Evolutionary conservation across 2,329 filamentous ascomycete genomes (phyloP), one percentile per base, ranked within the genome.

Genomic region (Domatiomyces catenatus): DNA sequence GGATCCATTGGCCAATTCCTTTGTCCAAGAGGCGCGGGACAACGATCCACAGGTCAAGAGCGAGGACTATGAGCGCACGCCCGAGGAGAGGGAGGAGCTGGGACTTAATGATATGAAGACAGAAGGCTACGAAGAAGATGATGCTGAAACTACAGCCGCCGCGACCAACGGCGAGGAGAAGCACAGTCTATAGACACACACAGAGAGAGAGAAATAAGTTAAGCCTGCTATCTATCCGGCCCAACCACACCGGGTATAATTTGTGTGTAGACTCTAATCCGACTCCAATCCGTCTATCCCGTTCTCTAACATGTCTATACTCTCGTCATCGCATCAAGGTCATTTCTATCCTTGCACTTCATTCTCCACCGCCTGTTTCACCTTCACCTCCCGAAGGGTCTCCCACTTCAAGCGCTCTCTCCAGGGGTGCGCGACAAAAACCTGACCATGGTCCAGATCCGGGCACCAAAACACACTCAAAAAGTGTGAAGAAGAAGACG

Each of bases 41-140:
- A 57, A 57, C 6, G 92, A 98, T 63, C 83, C 83, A 15, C 84
- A 92, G 68, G 84, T 98, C 64, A 80, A 76, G 51, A 75, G 79
- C 2, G 85, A 86, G 68, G 84, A 86, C 26, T 98, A 98, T 65
- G 79, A 84, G 53, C 77, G 92, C 54, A 94, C 90, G 0, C 80
- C 83, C 0, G 86, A 95, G 65, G 92, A 98, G 64, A 86, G 94
- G 68, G 92, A 98, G 62, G 86, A 95, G 52, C 71, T 98, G 8
- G 92, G 92, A 0, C 70, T 98, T 57, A 80, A 73, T 52, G 92
- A 98, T 63, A 47, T 47, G 22, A 47, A 47, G 20, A 28, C 28
- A 24, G 45, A 47, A 32, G 45, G 45, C 8, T 47, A 47, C 17
- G 45, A 47, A 19, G 7, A 26, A 17, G 45, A 47, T 10, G 22